Base-by-base conservation (phyloP, 2,329 filamentous ascomycete species). In the Chlorencoelia australis region DNA sequence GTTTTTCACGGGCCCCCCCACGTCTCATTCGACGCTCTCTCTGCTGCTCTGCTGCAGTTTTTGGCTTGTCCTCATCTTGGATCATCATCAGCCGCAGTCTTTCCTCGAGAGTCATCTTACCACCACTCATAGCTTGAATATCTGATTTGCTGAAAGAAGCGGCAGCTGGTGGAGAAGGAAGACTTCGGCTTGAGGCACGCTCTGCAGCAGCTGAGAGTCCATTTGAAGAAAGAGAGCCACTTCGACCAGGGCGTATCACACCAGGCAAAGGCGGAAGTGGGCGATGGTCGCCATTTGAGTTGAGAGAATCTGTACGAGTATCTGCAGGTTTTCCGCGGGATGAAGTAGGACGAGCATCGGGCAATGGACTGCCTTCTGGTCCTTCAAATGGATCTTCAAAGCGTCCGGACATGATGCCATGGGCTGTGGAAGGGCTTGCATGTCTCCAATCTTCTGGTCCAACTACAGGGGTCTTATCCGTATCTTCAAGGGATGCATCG, bases 391-490 rank as follows among this genome's bases (percentile, higher is more conserved):
- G 74, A 49, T 86, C 75, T 24, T 83, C 78, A 19, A 53, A 49
- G 28, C 36, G 38, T 22, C 46, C 52, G 5, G 43, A 46, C 34
- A 47, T 44, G 13, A 46, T 35, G 27, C 48, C 49, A 35, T 47
- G 42, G 25, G 38, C 40, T 16, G 54, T 48, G 29, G 55, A 50
- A 6, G 75, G 50, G 68, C 77, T 57, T 63, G 84, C 63, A 64
- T 88, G 83, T 45, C 83, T 78, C 91, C 91, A 98, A 57, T 95
- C 87, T 52, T 96, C 91, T 1, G 91, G 91, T 15, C 93, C 75
- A n/a, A 98, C 89, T 8, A 98, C 91, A 0, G 91, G 91, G 1
- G 91, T 96, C 67, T 96, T 96, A 54, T 94, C 86, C 4, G 86
- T 89, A 54, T 96, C 89, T 60, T 96, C 89, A 2, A 96, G 71